These are phyloP conservation scores for Phanerodontia chrysosporium DNA, from an alignment of 768 basidiomycete genomes.

Conservation along the genomic window DNA sequence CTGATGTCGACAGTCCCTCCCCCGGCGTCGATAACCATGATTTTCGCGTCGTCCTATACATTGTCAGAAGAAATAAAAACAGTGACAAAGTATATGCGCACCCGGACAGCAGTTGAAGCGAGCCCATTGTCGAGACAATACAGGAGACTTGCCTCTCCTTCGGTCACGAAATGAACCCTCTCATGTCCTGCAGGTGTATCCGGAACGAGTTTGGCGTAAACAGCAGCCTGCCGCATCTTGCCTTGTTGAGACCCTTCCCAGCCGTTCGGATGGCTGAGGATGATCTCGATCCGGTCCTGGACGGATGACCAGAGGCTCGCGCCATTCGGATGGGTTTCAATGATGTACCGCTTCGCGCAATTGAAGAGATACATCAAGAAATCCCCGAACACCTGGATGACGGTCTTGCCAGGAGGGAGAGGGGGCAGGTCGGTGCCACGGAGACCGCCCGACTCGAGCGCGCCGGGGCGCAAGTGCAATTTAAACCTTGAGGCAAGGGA, in stretches of 20 bases:
- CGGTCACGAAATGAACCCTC: slow-evolving; percentile 52
- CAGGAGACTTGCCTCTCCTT: slow-evolving; percentile 60
- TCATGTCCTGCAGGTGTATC: slow-evolving; percentile 33
- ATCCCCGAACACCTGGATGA: slow-evolving; percentile 7
- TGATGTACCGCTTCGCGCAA: slow-evolving; percentile 4
- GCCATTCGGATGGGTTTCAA: slow-evolving; percentile 36
- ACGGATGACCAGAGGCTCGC: slow-evolving; percentile 41
- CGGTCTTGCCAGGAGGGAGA: slow-evolving; percentile 3
- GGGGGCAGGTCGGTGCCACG: not conserved
- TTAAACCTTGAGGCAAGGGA: slow-evolving; percentile 7
- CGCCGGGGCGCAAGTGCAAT: slow-evolving; percentile 6
- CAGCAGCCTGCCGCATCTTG: slow-evolving; percentile 51
- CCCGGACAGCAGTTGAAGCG: not conserved
- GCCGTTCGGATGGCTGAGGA: slow-evolving; percentile 61
- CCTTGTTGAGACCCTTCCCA: slow-evolving; percentile 61
- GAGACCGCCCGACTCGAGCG: not conserved
- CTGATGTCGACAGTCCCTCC: slow-evolving; percentile 42
- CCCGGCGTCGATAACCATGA: slow-evolving; percentile 50
- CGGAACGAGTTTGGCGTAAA: slow-evolving; percentile 45
- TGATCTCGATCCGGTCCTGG: slow-evolving; percentile 40
- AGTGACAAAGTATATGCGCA: not conserved
- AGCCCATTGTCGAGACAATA: slow-evolving; percentile 45
- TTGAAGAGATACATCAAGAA: slow-evolving; percentile 9
- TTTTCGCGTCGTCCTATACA: slow-evolving; percentile 25
- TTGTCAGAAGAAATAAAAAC: too few relatives aligned